These are phyloP conservation scores for Pseudonitzschia delicatissima DNA, from an alignment of 108 stramenopile genomes.

Conservation along the genomic window DNA sequence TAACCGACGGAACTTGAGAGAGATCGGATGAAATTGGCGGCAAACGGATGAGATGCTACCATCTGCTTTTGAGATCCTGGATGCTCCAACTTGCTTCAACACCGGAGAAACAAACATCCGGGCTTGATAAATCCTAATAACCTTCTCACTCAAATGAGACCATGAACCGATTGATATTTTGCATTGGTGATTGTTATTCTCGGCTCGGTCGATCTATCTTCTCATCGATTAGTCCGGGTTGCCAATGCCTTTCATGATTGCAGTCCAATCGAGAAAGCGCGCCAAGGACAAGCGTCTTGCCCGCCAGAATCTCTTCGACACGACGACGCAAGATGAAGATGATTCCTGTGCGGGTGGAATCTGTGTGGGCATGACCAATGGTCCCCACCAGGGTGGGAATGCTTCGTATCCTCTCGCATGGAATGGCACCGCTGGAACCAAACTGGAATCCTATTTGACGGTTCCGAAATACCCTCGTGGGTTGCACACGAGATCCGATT, in stretches of 20 bases:
- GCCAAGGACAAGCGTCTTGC: neutral
- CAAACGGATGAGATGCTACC: too few species aligned
- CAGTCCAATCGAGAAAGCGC: neutral
- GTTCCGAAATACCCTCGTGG: constrained; percentile 1
- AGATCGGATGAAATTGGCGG: too few species aligned
- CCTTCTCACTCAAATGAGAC: too few species aligned
- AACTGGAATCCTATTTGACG: constrained; percentile 8
- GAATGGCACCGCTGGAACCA: constrained; percentile 14
- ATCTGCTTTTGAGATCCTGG: too few species aligned
- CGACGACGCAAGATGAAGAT: neutral
- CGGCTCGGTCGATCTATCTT: too few species aligned
- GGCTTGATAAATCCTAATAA: too few species aligned
- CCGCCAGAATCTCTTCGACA: neutral
- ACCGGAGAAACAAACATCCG: too few species aligned
- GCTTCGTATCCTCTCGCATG: constrained; percentile 22
- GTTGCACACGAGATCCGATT: neutral
- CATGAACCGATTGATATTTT: too few species aligned
- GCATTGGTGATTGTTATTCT: too few species aligned
- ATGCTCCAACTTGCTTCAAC: too few species aligned
- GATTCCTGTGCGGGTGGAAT: constrained; percentile 12
- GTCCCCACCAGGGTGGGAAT: constrained; percentile 20
- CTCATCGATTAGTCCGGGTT: too few species aligned
- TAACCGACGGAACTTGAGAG: too few species aligned
- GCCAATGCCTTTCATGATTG: neutral
- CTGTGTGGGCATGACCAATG: constrained; percentile 24